Conservation (phyloP, 352 stramenopile genomes). For the Pythium insidiosum region DNA sequence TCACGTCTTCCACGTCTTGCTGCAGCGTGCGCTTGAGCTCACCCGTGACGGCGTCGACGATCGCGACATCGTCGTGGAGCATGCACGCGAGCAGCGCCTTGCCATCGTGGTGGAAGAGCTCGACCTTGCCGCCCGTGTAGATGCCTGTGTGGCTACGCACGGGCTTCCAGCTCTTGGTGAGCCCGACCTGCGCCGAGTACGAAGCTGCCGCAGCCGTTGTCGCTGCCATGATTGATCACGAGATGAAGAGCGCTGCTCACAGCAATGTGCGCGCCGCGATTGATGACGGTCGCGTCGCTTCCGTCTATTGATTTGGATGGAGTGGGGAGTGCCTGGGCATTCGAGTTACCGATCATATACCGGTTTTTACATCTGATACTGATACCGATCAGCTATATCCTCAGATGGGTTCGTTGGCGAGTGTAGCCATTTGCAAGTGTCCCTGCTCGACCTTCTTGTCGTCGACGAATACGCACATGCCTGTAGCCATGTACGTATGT, state of each 20-base stretch:
- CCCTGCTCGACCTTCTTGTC: too few relatives aligned
- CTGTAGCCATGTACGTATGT: too few relatives aligned
- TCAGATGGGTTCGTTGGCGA: too few relatives aligned
- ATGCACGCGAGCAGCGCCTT: conserved; percentile 55
- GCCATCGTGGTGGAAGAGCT: conserved; percentile 35
- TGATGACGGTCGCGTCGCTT: too few relatives aligned
- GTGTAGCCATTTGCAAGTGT: too few relatives aligned
- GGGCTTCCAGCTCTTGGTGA: conserved; percentile 76
- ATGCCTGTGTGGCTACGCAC: conserved; percentile 72
- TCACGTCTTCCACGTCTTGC: conserved; percentile 54
- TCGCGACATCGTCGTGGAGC: conserved; percentile 77
- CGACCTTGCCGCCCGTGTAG: conserved; percentile 77
- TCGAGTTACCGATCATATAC: too few relatives aligned
- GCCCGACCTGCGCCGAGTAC: conserved; percentile 56
- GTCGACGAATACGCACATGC: too few relatives aligned
- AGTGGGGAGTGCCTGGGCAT: neutral
- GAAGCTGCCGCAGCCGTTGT: conserved; percentile 15
- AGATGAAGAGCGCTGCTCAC: neutral
- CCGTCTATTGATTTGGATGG: conserved; percentile 5
- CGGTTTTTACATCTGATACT: too few relatives aligned
- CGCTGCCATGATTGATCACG: too few relatives aligned
- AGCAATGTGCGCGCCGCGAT: too few relatives aligned
- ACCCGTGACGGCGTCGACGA: conserved; percentile 61
- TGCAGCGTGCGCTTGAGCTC: conserved; percentile 69
- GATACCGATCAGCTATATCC: too few relatives aligned